phyloP scores from a whole-genome alignment of 129 eudicot genomes.

The Pulicaria dysenterica region DNA sequence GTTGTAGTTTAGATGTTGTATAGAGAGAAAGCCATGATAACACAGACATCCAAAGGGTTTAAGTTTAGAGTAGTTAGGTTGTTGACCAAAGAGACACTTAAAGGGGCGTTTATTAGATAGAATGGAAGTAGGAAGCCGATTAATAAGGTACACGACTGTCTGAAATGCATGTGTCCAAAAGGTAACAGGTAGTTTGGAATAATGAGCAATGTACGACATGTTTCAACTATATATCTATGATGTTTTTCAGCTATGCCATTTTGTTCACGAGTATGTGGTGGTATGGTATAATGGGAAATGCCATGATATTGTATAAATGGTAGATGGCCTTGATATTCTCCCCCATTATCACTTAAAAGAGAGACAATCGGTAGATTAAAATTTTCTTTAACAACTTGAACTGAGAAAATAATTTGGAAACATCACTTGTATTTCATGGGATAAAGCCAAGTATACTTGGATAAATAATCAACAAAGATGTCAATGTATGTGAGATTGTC shows the following conservation, averaged over 20 bases:
- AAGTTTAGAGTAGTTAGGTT: too few relatives aligned
- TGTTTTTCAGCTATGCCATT: neutral
- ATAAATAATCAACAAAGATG: neutral
- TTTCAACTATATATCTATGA: neutral
- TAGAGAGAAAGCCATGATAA: too few relatives aligned
- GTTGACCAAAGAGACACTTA: too few relatives aligned
- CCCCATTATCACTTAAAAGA: neutral
- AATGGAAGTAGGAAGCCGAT: too few relatives aligned
- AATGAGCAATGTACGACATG: too few relatives aligned
- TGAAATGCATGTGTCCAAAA: too few relatives aligned
- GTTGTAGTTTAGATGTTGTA: too few relatives aligned
- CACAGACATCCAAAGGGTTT: too few relatives aligned
- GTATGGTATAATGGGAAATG: neutral
- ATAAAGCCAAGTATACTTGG: neutral
- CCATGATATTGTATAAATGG: neutral
- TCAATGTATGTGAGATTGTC: neutral
- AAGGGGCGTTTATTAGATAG: too few relatives aligned
- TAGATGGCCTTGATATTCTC: neutral
- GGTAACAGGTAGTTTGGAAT: too few relatives aligned
- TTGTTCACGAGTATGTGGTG: neutral
- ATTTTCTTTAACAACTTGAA: neutral
- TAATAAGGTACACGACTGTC: too few relatives aligned
- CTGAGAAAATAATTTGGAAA: neutral
- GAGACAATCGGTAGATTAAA: neutral
- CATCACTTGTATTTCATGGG: neutral